phyloP scores from a whole-genome alignment of 306 rosid genomes.

The Alnus glutinosa region DNA sequence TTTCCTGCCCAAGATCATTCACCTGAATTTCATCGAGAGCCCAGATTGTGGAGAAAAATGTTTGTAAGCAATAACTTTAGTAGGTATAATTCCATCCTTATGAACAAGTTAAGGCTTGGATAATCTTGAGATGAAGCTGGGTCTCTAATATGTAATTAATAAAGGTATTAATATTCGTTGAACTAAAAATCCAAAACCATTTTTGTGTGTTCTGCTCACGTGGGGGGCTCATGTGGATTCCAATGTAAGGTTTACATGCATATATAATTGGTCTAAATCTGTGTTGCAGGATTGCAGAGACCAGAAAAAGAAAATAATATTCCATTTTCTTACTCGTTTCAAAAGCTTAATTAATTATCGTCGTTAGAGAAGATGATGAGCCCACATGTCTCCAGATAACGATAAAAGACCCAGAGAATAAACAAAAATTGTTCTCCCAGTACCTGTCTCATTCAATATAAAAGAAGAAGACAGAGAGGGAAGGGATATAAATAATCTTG shows the following conservation, averaged over 20 bases:
- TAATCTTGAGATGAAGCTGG: background rate
- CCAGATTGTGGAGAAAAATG: background rate
- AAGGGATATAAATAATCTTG: background rate
- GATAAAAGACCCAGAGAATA: constrained; percentile 40
- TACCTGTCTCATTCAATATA: constrained; percentile 33
- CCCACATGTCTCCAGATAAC: background rate
- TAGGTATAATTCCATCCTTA: background rate
- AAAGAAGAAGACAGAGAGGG: constrained; percentile 27
- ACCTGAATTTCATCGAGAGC: background rate
- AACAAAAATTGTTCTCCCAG: constrained; percentile 23
- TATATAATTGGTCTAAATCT: too few species aligned
- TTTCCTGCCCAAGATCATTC: background rate
- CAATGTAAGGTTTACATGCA: too few species aligned
- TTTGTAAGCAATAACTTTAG: background rate
- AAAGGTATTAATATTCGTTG: too few species aligned
- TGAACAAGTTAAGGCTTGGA: background rate
- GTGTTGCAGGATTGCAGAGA: too few species aligned
- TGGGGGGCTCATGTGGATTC: too few species aligned
- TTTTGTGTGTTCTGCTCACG: too few species aligned
- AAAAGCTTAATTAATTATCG: too few species aligned
- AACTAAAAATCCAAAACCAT: too few species aligned
- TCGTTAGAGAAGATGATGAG: constrained; percentile 16
- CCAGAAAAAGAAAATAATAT: too few species aligned
- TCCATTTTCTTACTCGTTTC: too few species aligned
- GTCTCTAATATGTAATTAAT: background rate